A percentile compares a stretch with the other conserved stretches of the same genome.
These are phyloP conservation scores for Trametes coccinea DNA, from an alignment of 768 basidiomycete species.

Conservation along the genomic window DNA sequence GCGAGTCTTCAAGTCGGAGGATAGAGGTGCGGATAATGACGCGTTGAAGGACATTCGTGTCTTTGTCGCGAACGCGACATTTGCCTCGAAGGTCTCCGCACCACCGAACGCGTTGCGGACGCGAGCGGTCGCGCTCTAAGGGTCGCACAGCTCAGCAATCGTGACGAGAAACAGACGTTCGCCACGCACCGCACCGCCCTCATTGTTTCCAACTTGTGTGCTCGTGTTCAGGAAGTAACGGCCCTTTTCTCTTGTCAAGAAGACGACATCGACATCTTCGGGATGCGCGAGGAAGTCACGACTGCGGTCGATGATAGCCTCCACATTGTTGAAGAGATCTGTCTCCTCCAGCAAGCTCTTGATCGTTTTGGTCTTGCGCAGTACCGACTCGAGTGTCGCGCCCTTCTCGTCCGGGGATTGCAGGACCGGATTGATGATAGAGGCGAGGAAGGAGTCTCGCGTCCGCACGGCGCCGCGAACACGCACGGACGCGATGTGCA, in stretches of 20 bases:
- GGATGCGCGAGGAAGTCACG: conserved; percentile 51
- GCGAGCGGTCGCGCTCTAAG: conserved; percentile 74
- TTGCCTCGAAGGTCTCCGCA: conserved; percentile 84
- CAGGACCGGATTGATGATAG: conserved; percentile 61
- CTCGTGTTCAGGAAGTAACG: conserved; percentile 77
- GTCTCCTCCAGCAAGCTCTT: conserved; percentile 66
- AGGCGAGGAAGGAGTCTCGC: conserved; percentile 77
- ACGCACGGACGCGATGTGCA: conserved; percentile 74
- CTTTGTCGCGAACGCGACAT: conserved; percentile 81
- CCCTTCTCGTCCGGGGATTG: conserved; percentile 7
- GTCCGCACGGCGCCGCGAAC: conserved; percentile 78
- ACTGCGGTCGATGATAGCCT: conserved; percentile 61
- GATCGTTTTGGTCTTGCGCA: conserved; percentile 70
- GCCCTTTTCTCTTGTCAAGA: conserved; percentile 75
- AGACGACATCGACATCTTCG: conserved; percentile 77
- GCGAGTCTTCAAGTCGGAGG: conserved; percentile 54
- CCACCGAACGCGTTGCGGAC: conserved; percentile 90
- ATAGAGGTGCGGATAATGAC: conserved; percentile 59
- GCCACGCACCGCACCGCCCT: conserved; percentile 83
- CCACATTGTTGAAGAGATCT: conserved; percentile 73
- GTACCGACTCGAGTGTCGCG: conserved; percentile 58
- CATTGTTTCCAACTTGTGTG: conserved; percentile 91
- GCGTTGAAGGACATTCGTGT: conserved; percentile 83
- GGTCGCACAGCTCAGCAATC: neutral
- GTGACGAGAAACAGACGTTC: neutral